A percentile compares a stretch with the other conserved stretches of the same genome.
phyloP scores from a whole-genome alignment of 305 asterid genomes.

The Fraxinus sp. region DNA sequence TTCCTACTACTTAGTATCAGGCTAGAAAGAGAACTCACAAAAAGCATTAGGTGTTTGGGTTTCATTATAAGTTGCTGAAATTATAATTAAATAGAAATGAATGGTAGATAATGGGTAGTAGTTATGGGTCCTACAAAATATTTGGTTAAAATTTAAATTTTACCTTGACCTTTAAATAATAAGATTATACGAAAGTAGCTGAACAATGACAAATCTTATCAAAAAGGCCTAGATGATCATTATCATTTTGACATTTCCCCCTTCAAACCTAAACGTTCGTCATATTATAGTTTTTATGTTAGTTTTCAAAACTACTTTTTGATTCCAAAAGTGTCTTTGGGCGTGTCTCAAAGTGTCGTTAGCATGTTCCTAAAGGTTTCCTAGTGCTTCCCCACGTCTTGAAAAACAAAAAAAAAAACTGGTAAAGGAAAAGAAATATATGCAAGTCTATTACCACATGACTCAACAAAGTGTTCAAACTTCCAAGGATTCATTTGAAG shows the following conservation, averaged over 20 bases:
- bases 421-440: background rate
- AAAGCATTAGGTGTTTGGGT: background rate
- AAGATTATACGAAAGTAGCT: background rate
- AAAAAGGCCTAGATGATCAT: background rate
- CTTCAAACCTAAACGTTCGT: background rate
- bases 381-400: background rate
- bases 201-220: background rate
- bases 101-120: background rate
- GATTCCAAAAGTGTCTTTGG: background rate
- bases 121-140: background rate
- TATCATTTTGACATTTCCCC: background rate
- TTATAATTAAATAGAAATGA: background rate
- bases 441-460: background rate
- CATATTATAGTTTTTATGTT: background rate
- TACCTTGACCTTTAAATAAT: background rate
- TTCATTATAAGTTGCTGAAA: background rate
- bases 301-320: background rate
- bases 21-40: background rate
- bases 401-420: background rate
- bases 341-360: background rate
- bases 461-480: background rate
- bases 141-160: background rate
- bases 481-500: background rate
- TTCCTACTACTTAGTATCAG: background rate
- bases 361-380: background rate